These are phyloP conservation scores for Malassezia brasiliensis DNA, from an alignment of 1,284 basidiomycete species.

Conservation along the genomic window DNA sequence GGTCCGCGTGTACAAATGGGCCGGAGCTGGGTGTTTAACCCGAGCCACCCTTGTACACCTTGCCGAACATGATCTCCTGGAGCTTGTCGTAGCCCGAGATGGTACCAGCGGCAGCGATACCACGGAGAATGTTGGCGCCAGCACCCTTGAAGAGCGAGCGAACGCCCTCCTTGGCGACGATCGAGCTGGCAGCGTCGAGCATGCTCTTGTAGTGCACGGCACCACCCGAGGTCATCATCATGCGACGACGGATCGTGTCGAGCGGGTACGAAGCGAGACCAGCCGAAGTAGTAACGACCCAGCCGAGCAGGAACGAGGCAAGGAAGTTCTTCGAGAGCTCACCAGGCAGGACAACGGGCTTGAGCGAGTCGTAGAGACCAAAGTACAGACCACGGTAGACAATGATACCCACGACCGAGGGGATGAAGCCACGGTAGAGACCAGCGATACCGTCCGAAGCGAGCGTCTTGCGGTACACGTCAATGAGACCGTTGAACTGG, in stretches of 20 bases:
- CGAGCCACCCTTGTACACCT: constrained; percentile 43
- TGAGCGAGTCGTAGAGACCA: constrained; percentile 49
- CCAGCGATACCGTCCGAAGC: constrained; percentile 47
- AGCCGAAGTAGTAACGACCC: constrained; percentile 48
- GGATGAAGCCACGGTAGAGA: constrained; percentile 49
- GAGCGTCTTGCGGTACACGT: constrained; percentile 49
- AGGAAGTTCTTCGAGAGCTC: constrained; percentile 46
- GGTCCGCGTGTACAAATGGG: neutral
- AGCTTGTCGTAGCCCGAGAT: constrained; percentile 75
- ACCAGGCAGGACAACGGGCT: constrained; percentile 47
- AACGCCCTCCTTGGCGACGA: constrained; percentile 73
- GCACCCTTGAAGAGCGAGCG: constrained; percentile 64
- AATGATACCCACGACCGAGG: constrained; percentile 48
- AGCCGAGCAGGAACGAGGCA: constrained; percentile 48
- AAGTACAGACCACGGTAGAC: constrained; percentile 50
- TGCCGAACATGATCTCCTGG: constrained; percentile 55
- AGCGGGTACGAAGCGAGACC: constrained; percentile 49
- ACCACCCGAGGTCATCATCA: constrained; percentile 49
- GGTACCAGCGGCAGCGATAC: constrained; percentile 95
- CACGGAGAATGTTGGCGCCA: constrained; percentile 95
- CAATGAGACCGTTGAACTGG: constrained; percentile 49
- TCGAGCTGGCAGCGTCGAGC: constrained; percentile 61
- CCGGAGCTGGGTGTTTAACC: constrained; percentile 7
- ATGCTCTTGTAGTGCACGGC: constrained; percentile 51
- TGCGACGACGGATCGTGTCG: constrained; percentile 48